A percentile compares a stretch with the other conserved stretches of the same genome.
Evolutionary conservation across 169 alveolate genomes (phyloP).

Genomic region (Plasmodium sp.): DNA sequence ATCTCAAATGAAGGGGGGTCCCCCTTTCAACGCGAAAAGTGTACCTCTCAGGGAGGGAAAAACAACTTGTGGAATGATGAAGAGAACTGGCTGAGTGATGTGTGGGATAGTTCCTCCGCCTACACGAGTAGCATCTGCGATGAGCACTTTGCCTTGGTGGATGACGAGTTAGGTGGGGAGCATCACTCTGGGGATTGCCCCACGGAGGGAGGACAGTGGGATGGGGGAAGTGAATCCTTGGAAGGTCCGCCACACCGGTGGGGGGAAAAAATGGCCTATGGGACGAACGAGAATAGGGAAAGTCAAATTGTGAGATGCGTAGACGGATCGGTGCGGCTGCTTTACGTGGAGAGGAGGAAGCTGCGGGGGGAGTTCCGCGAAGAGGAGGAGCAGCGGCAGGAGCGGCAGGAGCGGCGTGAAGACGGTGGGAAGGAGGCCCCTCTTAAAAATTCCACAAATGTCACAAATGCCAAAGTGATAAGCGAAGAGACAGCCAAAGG

Average conservation of each 20-base stretch:
- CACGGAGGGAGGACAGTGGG: not conserved
- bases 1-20: not conserved
- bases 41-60: not conserved
- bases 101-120: not conserved
- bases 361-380: not conserved
- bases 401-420: not conserved
- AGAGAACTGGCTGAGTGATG: not conserved
- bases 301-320: not conserved
- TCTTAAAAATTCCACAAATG: not conserved
- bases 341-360: slow-evolving; percentile 15
- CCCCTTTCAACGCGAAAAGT: not conserved
- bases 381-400: not conserved
- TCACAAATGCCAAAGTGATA: not conserved
- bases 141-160: not conserved
- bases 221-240: not conserved
- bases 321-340: not conserved
- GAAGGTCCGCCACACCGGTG: not conserved
- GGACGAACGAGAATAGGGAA: not conserved
- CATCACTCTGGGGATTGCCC: not conserved
- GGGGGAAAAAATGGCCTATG: not conserved
- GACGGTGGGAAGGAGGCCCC: not conserved
- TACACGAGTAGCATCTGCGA: not conserved
- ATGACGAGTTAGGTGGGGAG: not conserved
- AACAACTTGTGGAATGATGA: not conserved
- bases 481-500: not conserved